Evolutionary conservation across 2,329 filamentous ascomycete genomes (phyloP), one percentile per base, ranked within the genome.

Genomic region (Monosporascus sp.): DNA sequence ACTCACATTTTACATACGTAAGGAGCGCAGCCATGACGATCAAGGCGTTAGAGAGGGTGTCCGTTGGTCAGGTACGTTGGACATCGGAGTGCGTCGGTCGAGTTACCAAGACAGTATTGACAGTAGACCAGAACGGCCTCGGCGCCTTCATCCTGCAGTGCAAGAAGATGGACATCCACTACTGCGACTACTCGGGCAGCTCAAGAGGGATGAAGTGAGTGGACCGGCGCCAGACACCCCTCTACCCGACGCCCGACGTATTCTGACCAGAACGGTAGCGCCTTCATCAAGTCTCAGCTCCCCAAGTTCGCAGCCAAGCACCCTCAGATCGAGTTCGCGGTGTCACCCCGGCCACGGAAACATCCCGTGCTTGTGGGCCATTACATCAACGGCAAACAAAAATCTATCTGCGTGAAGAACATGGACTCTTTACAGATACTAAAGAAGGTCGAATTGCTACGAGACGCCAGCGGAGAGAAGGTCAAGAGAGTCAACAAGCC

Each of bases 131-230:
- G 92, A 97, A 99, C 78, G 94, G 94, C 80, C 81, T 97, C 63
- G 93, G 93, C 66, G 89, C 92, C 70, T 97, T 97, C 78, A 90
- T 99, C 73, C 84, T 97, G 54, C 93, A 96, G 78, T 99, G 94
- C 85, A 96, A 91, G 79, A 89, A 87, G 69, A 79, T 99, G 71
- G 90, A 96, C 72, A 90, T 99, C 68, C 89, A 96, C 77, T 99
- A 96, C 78, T 97, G 94, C 78, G 91, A 97, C 80, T 92, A 88
- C 84, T 90, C 89, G 54, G 94, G 92, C 58, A 96, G 90, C 72
- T 97, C 93, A 38, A 85, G 78, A 67, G 94, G 94, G 68, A 97
- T 97, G 91, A 94, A 96, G 89, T 94, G 79, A 59, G 81, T 62
- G 45, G 28, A 5, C 9, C 28, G 28, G 5, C 9, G 5, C 9